Percentiles rank a stretch among this genome's conserved stretches.
Conservation (phyloP, 805 yeast species). For the Nadsonia fulvescens region DNA sequence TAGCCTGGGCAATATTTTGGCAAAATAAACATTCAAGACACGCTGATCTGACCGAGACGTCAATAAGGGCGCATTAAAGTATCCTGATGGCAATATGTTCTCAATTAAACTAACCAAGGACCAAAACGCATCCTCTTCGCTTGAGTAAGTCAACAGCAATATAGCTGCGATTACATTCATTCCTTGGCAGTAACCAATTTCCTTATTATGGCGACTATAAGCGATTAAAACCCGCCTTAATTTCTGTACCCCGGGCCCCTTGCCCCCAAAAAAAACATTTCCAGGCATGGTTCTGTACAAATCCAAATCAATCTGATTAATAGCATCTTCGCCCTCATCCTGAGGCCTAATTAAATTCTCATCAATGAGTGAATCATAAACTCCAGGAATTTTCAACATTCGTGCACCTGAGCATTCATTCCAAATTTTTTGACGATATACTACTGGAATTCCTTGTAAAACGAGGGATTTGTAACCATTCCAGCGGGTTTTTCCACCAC, state of each 20-base stretch:
- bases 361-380: slow-evolving; percentile 21
- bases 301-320: slow-evolving; percentile 34
- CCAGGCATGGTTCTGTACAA: slow-evolving; percentile 37
- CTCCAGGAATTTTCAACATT: slow-evolving; percentile 27
- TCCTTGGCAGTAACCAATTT: slow-evolving; percentile 41
- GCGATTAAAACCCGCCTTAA: slow-evolving; percentile 31
- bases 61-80: slow-evolving; percentile 21
- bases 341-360: slow-evolving; percentile 4
- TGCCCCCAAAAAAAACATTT: slow-evolving; percentile 32
- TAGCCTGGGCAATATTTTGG: slow-evolving; percentile 24
- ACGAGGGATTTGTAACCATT: slow-evolving; percentile 22
- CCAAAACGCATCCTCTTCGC: slow-evolving; percentile 39
- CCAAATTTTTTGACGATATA: slow-evolving; percentile 32
- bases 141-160: slow-evolving; percentile 24
- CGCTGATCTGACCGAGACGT: slow-evolving; percentile 25
- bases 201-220: slow-evolving; percentile 28
- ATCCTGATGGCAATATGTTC: slow-evolving; percentile 28
- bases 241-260: slow-evolving; percentile 36
- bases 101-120: slow-evolving; percentile 30
- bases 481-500: slow-evolving; percentile 12
- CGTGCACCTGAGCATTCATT: slow-evolving; percentile 35
- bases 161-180: slow-evolving; percentile 42
- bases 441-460: slow-evolving; percentile 30
- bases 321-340: slow-evolving; percentile 17
- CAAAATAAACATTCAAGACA: slow-evolving; percentile 21